Base-by-base conservation (phyloP, 2,329 filamentous ascomycete species). In the Verticillium tricorpus region DNA sequence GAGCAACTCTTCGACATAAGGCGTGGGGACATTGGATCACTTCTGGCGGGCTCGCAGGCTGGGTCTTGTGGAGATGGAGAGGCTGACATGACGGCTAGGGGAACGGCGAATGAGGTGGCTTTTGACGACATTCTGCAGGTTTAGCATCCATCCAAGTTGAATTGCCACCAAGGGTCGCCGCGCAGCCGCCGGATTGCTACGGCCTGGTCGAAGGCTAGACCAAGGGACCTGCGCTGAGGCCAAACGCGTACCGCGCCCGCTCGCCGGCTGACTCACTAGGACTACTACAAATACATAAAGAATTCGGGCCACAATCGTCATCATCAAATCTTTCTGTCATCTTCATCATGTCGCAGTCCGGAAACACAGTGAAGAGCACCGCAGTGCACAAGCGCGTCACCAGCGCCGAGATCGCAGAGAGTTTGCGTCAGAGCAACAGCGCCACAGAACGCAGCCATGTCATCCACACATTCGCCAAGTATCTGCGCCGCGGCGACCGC, bases 21-120 rank as follows among this genome's bases (percentile, higher is more conserved):
- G 69, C 69, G 3, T 32, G 60, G 54, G 70, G 72, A 0, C 72
- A 73, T 59, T 72, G 68, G 68, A 64, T 70, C 15, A 71, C 68
- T 0, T 67, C 68, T 2, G 45, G 63, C 34, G 67, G 67, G 0
- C 69, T 72, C 45, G 61, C 63, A 1, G 65, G 65, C 3, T 73
- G 72, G 72, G 68, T 69, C 34, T 15, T 64, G 32, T 70, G 69
- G 69, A 64, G 68, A 58, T 66, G 25, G 60, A 68, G 60, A 17
- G 15, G 25, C n/a, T 56, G 25, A 56, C 39, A 35, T 28, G 28
- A 6, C 28, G 28, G 28, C 28, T 28, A 28, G 28, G 28, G 1
- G 28, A 28, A 5, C 28, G 28, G 28, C 28, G 28, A 28, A 28
- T 5, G 5, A 28, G 28, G 28, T 5, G 28, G 28, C 28, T 28